Evolutionary conservation across 805 yeast genomes (phyloP), one percentile per base, ranked within the genome.

Genomic region (Millerozyma miso): DNA sequence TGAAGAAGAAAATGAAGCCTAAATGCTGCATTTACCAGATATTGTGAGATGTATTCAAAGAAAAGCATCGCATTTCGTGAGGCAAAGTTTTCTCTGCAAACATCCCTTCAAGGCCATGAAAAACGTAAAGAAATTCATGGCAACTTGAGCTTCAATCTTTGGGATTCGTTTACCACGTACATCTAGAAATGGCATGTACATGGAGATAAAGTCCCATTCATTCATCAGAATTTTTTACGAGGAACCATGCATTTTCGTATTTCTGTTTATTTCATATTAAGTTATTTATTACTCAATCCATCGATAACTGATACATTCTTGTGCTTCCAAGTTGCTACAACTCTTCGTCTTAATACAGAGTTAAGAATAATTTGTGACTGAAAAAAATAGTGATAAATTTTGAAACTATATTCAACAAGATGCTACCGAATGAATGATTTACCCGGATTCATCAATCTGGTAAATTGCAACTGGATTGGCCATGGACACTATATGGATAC

Each of bases 161-260:
- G 71, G 71, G 70, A 50, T 60, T 64, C 71, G 71, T 66, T 66
- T 66, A 66, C 69, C 71, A 59, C 56, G 45, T 54, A 60, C 62
- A 63, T 50, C 69, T 56, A 45, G 26, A 10, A 17, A 51, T 46
- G 70, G 50, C 69, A 59, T 61, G 63, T 53, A 56, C 49, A 59
- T 60, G 71, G 69, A 49, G 71, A 66, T 66, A 66, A 53, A 48
- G 40, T 38, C 48, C 48, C 44, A 38, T 10, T 16, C 15, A 3
- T 13, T 8, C 15, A 26, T 37, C 26, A 14, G n/a, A 29, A 29
- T 29, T 29, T 10, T n/a, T n/a, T n/a, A n/a, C n/a, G n/a, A n/a
- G n/a, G n/a, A n/a, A n/a, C n/a, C n/a, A n/a, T n/a, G n/a, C n/a
- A n/a, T 23, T 23, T 23, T 10, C 10, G 29, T 23, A 23, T 23